These are phyloP conservation scores for Pseudocercospora cruenta DNA, from an alignment of 2,329 filamentous ascomycete species.

Conservation along the genomic window DNA sequence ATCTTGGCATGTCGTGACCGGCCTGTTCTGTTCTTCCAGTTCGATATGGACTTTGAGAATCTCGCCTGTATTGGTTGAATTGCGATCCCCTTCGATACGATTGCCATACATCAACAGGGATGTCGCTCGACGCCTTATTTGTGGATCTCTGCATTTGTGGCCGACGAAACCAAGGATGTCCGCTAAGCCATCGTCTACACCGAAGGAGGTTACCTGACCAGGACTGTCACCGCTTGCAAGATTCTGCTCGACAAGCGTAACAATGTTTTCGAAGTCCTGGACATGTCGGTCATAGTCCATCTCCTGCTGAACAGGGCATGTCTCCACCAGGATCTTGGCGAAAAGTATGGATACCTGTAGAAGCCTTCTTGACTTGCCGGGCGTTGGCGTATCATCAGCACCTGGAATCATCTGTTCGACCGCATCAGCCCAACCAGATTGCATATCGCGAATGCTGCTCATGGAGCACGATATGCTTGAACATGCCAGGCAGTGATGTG, in stretches of 20 bases:
- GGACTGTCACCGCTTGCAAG: background rate
- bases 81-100: slow-evolving; percentile 2
- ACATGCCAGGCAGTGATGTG: background rate
- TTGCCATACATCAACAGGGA: background rate
- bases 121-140: background rate
- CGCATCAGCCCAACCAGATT: background rate
- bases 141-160: slow-evolving; percentile 6
- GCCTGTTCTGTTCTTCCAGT: background rate
- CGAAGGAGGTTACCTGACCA: background rate
- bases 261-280: background rate
- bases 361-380: background rate
- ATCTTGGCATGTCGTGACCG: background rate
- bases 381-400: background rate
- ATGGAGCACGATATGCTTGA: background rate
- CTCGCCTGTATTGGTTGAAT: background rate
- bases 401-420: background rate
- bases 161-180: background rate
- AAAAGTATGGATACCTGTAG: background rate
- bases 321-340: background rate
- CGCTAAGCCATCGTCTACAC: background rate
- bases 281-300: background rate
- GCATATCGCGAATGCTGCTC: background rate
- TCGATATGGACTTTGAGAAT: background rate
- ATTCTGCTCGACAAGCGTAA: background rate
- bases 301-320: background rate